Evolutionary conservation across 2,329 filamentous ascomycete species (phyloP).

Genomic region (Fusarium pseudonygamai): DNA sequence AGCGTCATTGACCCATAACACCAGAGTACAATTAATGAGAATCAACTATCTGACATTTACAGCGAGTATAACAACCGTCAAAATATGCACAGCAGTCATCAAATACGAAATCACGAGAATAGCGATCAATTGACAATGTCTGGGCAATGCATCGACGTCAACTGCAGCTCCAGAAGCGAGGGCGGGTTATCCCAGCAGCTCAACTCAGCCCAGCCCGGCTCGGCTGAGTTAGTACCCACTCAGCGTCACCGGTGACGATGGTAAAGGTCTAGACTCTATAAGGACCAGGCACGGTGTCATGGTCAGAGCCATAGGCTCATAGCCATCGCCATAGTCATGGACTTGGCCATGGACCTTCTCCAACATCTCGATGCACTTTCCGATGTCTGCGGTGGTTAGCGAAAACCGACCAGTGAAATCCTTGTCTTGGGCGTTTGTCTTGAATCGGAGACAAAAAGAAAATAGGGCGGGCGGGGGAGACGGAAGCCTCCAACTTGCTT

Average conservation of each 20-base stretch:
- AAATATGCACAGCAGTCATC: background rate
- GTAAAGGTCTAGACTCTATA: conserved; percentile 3
- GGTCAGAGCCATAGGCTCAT: background rate
- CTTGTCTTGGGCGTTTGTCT: background rate
- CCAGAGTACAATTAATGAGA: background rate
- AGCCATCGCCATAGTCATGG: background rate
- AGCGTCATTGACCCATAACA: conserved; percentile 23
- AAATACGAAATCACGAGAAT: background rate
- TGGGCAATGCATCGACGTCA: background rate
- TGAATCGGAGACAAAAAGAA: background rate
- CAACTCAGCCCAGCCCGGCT: background rate
- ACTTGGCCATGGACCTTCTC: background rate
- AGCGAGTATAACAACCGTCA: background rate
- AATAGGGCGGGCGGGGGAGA: conserved; percentile 2
- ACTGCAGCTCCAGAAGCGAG: background rate
- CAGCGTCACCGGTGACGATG: conserved; percentile 17
- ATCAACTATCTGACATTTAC: no score
- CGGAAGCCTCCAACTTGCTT: background rate
- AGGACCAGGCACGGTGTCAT: conserved; percentile 8
- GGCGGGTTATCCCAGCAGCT: background rate
- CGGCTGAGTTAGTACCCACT: background rate
- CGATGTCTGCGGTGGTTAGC: background rate
- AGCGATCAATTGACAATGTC: background rate
- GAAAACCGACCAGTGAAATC: background rate
- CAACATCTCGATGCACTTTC: conserved; percentile 14